These are phyloP conservation scores for Ceratocystiopsis sp. DNA, from an alignment of 2,329 filamentous ascomycete genomes.

Conservation along the genomic window DNA sequence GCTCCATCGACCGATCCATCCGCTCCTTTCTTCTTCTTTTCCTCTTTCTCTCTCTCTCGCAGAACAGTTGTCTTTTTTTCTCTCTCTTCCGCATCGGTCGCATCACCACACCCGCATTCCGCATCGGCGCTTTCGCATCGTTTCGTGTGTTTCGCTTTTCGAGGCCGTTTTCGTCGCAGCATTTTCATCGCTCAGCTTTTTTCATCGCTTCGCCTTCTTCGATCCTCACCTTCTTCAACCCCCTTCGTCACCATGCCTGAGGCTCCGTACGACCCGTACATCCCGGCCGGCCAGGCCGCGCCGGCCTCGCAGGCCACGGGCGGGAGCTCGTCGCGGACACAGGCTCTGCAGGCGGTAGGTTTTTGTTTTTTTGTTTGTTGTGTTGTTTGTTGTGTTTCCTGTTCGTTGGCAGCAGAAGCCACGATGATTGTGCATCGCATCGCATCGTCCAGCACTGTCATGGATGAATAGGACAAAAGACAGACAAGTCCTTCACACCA, in stretches of 20 bases:
- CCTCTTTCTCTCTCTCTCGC: neutral
- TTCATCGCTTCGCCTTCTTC: neutral
- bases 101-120: neutral
- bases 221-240: neutral
- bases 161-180: neutral
- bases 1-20: neutral
- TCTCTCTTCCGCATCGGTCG: neutral
- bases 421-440: too few relatives aligned
- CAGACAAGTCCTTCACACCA: too few relatives aligned
- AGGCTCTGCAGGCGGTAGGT: slow-evolving; percentile 74
- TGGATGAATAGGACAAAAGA: too few relatives aligned
- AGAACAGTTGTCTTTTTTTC: too few relatives aligned
- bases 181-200: too few relatives aligned
- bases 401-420: too few relatives aligned
- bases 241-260: slow-evolving; percentile 28
- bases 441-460: too few relatives aligned
- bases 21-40: neutral
- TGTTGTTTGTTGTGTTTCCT: too few relatives aligned
- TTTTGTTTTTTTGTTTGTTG: slow-evolving; percentile 9
- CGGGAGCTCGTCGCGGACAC: slow-evolving; percentile 31
- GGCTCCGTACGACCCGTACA: slow-evolving; percentile 75
- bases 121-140: neutral
- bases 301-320: slow-evolving; percentile 26
- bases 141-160: neutral
- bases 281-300: slow-evolving; percentile 48